These are phyloP conservation scores for Blastobotrys chiropterorum DNA, from an alignment of 805 yeast species.

Conservation along the genomic window DNA sequence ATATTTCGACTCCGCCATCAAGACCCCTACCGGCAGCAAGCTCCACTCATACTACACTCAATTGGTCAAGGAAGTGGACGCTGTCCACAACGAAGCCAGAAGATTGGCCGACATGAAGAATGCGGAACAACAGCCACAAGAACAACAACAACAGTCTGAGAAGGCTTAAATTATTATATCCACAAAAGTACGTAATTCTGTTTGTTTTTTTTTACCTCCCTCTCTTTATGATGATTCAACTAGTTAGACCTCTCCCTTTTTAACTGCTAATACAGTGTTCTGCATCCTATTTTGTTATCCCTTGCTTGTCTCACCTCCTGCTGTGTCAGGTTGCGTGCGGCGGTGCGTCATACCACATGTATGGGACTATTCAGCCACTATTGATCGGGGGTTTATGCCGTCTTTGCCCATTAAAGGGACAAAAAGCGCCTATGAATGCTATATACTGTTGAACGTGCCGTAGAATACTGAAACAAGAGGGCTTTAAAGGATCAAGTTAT, in stretches of 20 bases:
- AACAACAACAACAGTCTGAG: neutral
- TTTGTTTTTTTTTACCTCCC: too few species aligned
- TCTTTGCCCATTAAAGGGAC: too few species aligned
- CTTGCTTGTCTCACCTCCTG: too few species aligned
- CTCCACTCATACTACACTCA: constrained; percentile 55
- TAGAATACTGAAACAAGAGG: too few species aligned
- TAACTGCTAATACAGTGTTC: neutral
- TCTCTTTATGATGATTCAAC: neutral
- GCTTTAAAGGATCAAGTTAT: too few species aligned
- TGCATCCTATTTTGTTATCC: too few species aligned
- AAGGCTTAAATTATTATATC: neutral
- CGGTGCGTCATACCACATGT: too few species aligned
- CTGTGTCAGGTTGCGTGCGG: too few species aligned
- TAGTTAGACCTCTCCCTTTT: neutral
- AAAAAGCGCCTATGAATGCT: too few species aligned
- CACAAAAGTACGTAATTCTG: neutral
- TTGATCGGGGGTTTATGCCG: too few species aligned
- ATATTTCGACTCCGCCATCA: constrained; percentile 33
- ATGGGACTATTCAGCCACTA: too few species aligned
- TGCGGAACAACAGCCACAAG: constrained; percentile 19
- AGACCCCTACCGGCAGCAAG: constrained; percentile 45
- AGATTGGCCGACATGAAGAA: constrained; percentile 60
- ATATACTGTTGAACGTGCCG: too few species aligned
- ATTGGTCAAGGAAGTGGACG: constrained; percentile 49
- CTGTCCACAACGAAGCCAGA: constrained; percentile 69